Base-by-base conservation (phyloP, 2,329 filamentous ascomycete species). In the Alternaria ethzedia region DNA sequence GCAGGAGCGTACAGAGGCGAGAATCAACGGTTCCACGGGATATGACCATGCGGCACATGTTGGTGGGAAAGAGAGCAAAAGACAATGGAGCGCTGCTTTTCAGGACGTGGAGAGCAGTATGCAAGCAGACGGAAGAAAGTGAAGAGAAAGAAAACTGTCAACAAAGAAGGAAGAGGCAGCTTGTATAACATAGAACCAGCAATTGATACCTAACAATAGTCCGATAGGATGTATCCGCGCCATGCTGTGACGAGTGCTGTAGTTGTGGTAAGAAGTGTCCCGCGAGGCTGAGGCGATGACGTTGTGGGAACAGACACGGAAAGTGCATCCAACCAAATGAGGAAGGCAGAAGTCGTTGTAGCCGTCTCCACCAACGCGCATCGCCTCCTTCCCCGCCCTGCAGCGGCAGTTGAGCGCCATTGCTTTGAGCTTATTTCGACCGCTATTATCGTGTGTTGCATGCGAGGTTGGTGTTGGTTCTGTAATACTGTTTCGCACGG, bases 401-500 rank as follows among this genome's bases (percentile, higher is more conserved):
- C 68, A 70, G 68, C 64, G 64, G 67, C 52, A 64, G 47, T 64
- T n/a, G 52, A 61, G 55, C 66, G 68, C 66, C 62, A 65, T 57
- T 59, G 45, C 58, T 28, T 61, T 69, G 65, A 72, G 70, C 70
- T 72, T 71, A 71, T 66, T 67, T 72, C 30, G 58, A 72, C 70
- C 30, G 49, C 30, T 52, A 8, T 36, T 17, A 6, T 45, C 5
- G 5, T 8, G 43, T 45, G 15, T 12, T 52, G 20, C 49, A 52
- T 51, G 52, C 21, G 10, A 12, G 21, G 17, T 52, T 52, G 23
- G 44, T 43, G n/a, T 44, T 28, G 36, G 52, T 23, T 3, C 15
- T 20, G 2, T 51, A 17, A 11, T 44, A 6, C 8, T 41, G 20
- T 13, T 57, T 54, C 36, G 46, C n/a, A 20, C 20, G 21, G 13